Conservation (phyloP, 2,329 filamentous ascomycete genomes). For the Magnaporthales sp. region DNA sequence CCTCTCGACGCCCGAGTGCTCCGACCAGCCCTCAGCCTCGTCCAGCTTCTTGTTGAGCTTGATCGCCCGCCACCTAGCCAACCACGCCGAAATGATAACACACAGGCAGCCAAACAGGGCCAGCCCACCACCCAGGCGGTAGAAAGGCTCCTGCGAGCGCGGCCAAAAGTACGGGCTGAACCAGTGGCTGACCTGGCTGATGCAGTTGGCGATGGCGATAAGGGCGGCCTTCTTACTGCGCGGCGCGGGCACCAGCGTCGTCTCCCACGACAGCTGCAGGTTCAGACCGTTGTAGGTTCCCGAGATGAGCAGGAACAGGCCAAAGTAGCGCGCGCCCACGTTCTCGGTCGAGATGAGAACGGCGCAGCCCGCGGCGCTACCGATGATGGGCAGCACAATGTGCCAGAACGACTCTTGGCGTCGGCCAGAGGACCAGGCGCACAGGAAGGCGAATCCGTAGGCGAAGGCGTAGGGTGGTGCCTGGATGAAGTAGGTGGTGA, state of each 20-base stretch:
- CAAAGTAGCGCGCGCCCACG: background rate
- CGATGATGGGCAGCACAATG: background rate
- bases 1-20: background rate
- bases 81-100: background rate
- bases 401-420: background rate
- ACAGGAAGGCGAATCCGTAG: background rate
- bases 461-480: background rate
- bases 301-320: background rate
- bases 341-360: background rate
- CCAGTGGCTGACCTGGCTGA: conserved; percentile 4
- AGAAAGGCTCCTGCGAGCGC: conserved; percentile 1
- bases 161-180: conserved; percentile 4
- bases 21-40: conserved; percentile 1
- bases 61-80: background rate
- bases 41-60: conserved; percentile 2
- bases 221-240: conserved; percentile 3
- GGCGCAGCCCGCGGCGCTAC: background rate
- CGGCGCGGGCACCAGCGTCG: background rate
- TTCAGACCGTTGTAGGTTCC: conserved; percentile 1
- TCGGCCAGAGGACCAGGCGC: background rate
- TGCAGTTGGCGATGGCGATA: conserved; percentile 4
- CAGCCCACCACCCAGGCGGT: background rate
- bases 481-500: background rate
- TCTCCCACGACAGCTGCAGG: conserved; percentile 3
- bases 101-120: background rate